These are phyloP conservation scores for Colletotrichum sp. DNA, from an alignment of 2,329 filamentous ascomycete species.

Conservation along the genomic window DNA sequence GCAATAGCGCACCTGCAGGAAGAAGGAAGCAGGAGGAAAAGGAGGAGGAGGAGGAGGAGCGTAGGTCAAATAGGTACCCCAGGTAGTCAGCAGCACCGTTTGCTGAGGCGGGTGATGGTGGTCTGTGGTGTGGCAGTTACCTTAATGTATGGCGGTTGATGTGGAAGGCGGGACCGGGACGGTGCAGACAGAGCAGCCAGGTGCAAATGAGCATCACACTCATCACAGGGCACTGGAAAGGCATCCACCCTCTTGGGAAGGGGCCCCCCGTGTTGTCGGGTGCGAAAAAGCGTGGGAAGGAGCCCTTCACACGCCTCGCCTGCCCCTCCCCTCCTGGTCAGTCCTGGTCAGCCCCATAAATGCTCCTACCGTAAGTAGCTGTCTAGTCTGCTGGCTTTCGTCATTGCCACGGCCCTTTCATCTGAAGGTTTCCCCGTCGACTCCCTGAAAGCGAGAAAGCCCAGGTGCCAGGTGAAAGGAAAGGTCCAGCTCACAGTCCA, in stretches of 20 bases:
- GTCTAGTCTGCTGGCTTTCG: conserved; percentile 13
- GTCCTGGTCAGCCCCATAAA: conserved; percentile 18
- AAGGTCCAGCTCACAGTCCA: neutral
- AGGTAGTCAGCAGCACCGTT: neutral
- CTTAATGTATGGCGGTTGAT: neutral
- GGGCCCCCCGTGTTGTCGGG: conserved; percentile 2
- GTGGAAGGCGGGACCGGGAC: neutral
- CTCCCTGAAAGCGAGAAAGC: neutral
- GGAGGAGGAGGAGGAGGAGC: no score
- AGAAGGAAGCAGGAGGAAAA: neutral
- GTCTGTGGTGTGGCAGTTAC: neutral
- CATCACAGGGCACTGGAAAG: neutral
- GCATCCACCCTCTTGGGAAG: neutral
- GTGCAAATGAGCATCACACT: neutral
- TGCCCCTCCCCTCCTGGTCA: conserved; percentile 14
- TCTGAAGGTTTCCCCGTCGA: conserved; percentile 14
- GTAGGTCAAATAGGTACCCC: no score
- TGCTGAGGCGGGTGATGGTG: neutral
- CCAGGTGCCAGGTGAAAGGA: neutral
- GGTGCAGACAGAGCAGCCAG: neutral
- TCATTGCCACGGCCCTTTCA: conserved; percentile 21
- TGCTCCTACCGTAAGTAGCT: conserved; percentile 12
- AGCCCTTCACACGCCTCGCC: neutral
- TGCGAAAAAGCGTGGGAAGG: neutral
- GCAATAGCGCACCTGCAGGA: neutral